Evolutionary conservation across 805 yeast species (phyloP).

Genomic region (Candida jianshihensis): DNA sequence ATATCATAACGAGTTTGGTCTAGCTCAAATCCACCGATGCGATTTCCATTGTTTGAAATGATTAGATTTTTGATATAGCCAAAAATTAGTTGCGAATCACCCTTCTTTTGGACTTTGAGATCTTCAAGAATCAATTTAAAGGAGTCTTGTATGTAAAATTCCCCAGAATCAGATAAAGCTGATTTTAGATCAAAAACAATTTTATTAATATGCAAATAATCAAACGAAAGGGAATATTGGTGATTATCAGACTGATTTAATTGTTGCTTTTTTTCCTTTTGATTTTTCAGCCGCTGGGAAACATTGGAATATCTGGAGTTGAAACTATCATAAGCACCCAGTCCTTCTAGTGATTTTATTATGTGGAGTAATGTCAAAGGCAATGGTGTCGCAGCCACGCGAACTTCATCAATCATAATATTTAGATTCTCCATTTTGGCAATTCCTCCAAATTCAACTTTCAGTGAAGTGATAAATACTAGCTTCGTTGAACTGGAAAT

Average conservation of each 20-base stretch:
- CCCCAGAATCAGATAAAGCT: slow-evolving; percentile 34
- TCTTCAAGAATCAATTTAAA: slow-evolving; percentile 23
- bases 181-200: slow-evolving; percentile 40
- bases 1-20: slow-evolving; percentile 37
- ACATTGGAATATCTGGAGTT: slow-evolving; percentile 9
- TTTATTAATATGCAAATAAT: slow-evolving; percentile 30
- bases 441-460: slow-evolving; percentile 42
- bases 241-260: background rate
- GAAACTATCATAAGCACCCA: slow-evolving; percentile 5
- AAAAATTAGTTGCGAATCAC: slow-evolving; percentile 31
- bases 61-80: slow-evolving; percentile 40
- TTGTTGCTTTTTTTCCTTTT: background rate
- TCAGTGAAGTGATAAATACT: slow-evolving; percentile 26
- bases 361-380: slow-evolving; percentile 19
- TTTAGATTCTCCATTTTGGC: slow-evolving; percentile 25
- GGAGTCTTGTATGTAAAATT: slow-evolving; percentile 31
- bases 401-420: slow-evolving; percentile 30
- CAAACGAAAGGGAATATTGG: slow-evolving; percentile 30
- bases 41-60: slow-evolving; percentile 16
- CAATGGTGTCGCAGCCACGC: slow-evolving; percentile 33
- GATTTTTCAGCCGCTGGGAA: slow-evolving; percentile 3
- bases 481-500: slow-evolving; percentile 11
- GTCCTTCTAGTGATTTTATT: slow-evolving; percentile 18
- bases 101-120: slow-evolving; percentile 37
- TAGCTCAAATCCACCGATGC: slow-evolving; percentile 23